Evolutionary conservation across 352 stramenopile species (phyloP).

Genomic region (Globisporangium cederbergense): DNA sequence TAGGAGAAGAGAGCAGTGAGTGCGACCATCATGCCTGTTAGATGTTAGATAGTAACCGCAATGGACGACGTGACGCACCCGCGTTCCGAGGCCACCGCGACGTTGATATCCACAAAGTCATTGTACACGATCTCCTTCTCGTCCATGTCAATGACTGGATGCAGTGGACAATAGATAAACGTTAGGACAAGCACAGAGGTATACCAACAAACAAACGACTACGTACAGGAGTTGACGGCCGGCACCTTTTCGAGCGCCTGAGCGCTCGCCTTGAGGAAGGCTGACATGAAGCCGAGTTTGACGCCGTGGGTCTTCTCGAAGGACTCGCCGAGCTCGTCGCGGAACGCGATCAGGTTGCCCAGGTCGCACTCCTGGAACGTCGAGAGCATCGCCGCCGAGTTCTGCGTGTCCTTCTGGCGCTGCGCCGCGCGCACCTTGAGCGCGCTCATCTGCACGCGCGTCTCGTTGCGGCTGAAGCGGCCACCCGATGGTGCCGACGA

Average conservation of each 20-base stretch:
- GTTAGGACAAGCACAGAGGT: no score
- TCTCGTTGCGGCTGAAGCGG: slow-evolving; percentile 67
- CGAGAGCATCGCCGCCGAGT: slow-evolving; percentile 97
- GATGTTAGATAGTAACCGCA: background rate
- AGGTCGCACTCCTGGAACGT: slow-evolving; percentile 99
- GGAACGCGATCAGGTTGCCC: slow-evolving; percentile 92
- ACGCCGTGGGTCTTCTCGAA: slow-evolving; percentile 97
- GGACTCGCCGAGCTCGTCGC: slow-evolving; percentile 87
- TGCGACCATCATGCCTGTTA: background rate
- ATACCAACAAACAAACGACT: background rate
- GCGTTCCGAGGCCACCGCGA: slow-evolving; percentile 94
- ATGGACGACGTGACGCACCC: slow-evolving; percentile 41
- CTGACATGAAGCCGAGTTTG: slow-evolving; percentile 98
- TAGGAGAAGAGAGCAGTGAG: background rate
- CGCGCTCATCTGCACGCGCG: slow-evolving; percentile 92
- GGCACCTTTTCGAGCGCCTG: slow-evolving; percentile 91
- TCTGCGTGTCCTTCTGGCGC: slow-evolving; percentile 97
- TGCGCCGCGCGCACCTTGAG: slow-evolving; percentile 95
- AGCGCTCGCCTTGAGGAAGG: slow-evolving; percentile 96
- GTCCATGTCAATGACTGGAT: slow-evolving; percentile 94
- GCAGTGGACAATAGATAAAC: slow-evolving; percentile 4
- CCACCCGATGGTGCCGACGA: slow-evolving; percentile 4
- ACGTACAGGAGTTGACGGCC: slow-evolving; percentile 94
- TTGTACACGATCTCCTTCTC: slow-evolving; percentile 99
- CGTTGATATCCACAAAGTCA: slow-evolving; percentile 98